Evolutionary conservation across 75 land plant species (phyloP).

Genomic region (Selaginella moellendorffii): DNA sequence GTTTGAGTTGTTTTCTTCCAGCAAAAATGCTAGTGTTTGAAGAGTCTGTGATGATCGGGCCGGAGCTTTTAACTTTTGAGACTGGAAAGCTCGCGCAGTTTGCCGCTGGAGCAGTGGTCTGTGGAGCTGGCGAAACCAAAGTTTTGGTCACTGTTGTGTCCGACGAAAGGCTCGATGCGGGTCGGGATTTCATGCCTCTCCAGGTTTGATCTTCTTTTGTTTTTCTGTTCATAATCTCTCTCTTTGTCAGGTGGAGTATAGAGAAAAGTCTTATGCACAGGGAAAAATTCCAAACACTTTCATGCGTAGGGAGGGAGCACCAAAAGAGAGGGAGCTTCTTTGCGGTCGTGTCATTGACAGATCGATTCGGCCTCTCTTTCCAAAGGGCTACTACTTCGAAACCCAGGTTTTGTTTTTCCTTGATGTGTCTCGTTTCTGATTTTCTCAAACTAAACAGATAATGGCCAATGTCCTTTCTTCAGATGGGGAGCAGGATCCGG

Average conservation of each 20-base stretch:
- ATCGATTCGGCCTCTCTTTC: conserved; percentile 80
- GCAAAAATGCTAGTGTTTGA: conserved; percentile 39
- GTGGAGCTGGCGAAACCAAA: conserved; percentile 59
- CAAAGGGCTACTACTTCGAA: conserved; percentile 75
- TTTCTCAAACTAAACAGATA: conserved; percentile 26
- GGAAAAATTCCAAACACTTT: conserved; percentile 79
- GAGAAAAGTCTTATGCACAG: conserved; percentile 90
- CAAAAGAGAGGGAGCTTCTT: conserved; percentile 85
- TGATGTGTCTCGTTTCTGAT: not conserved
- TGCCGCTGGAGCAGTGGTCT: conserved; percentile 79
- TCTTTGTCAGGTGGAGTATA: conserved; percentile 60
- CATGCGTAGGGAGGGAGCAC: conserved; percentile 91
- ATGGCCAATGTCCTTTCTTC: conserved; percentile 78
- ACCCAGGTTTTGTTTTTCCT: conserved; percentile 40
- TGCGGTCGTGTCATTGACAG: conserved; percentile 88
- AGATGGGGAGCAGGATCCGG: conserved; percentile 95
- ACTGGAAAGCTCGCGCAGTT: conserved; percentile 86
- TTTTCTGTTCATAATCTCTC: not conserved
- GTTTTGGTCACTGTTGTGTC: conserved; percentile 73
- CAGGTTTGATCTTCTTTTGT: conserved; percentile 29
- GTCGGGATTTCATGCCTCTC: conserved; percentile 63
- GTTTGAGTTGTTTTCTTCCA: not conserved
- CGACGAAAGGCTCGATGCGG: conserved; percentile 19
- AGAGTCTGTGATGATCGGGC: conserved; percentile 61
- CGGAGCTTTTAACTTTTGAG: conserved; percentile 39